phyloP scores from a whole-genome alignment of 495 filamentous ascomycete genomes.

The Tuber borchii region DNA sequence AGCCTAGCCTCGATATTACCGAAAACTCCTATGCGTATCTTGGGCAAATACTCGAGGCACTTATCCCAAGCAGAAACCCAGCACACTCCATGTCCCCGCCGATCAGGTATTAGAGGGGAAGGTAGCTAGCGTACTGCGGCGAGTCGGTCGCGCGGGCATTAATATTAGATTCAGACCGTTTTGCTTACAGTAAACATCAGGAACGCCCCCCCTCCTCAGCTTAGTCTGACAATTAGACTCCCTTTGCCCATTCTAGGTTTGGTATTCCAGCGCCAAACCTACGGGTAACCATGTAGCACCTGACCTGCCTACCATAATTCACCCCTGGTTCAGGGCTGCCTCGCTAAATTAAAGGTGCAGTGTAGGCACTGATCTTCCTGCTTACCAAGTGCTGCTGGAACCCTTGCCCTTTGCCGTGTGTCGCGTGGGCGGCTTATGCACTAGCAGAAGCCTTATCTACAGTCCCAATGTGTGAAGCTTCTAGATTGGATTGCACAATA shows the following conservation, averaged over 20 bases:
- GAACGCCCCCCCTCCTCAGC: not conserved
- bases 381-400: not conserved
- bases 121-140: not conserved
- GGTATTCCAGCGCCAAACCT: not conserved
- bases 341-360: constrained; percentile 5
- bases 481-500: not conserved
- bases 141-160: not conserved
- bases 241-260: not conserved
- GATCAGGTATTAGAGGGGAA: not conserved
- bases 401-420: not conserved
- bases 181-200: not conserved
- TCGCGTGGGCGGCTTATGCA: not conserved
- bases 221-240: not conserved
- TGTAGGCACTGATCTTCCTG: not conserved
- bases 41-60: not conserved
- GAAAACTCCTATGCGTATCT: not conserved
- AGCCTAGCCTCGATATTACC: not conserved
- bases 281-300: not conserved
- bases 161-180: not conserved
- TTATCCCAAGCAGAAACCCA: not conserved
- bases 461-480: not conserved
- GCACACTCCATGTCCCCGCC: not conserved
- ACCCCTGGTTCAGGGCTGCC: not conserved
- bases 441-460: not conserved
- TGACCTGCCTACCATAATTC: not conserved